phyloP scores from a whole-genome alignment of 495 filamentous ascomycete genomes.

The Antarctomyces pellizariae region DNA sequence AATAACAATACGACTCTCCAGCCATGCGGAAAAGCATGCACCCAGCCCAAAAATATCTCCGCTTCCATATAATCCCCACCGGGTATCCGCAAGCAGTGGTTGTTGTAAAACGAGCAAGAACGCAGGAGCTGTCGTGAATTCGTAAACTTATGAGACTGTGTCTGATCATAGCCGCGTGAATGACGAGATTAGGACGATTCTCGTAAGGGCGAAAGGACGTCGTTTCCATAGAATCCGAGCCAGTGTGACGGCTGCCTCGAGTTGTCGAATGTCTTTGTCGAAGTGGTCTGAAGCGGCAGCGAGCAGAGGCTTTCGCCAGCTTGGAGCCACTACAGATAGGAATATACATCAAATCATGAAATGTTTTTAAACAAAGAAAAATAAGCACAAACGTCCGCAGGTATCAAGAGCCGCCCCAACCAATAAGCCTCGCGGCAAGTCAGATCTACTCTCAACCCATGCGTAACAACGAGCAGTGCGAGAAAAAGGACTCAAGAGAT shows the following conservation, averaged over 20 bases:
- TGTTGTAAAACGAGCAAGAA: not conserved
- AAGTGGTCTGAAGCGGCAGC: too few species aligned
- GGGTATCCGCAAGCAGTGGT: too few species aligned
- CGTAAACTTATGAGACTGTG: constrained; percentile 11
- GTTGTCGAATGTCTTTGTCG: constrained; percentile 11
- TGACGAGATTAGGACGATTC: constrained; percentile 18
- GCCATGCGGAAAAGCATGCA: too few species aligned
- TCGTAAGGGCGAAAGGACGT: constrained; percentile 15
- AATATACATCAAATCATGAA: too few species aligned
- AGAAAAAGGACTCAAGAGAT: constrained; percentile 17
- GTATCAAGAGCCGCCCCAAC: constrained; percentile 22
- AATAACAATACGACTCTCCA: too few species aligned
- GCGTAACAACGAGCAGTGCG: constrained; percentile 15
- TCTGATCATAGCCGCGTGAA: constrained; percentile 13
- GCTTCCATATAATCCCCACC: too few species aligned
- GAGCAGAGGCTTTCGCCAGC: too few species aligned
- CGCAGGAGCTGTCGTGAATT: constrained; percentile 8
- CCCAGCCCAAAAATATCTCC: too few species aligned
- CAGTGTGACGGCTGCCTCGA: constrained; percentile 12
- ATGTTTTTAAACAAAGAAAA: constrained; percentile 11
- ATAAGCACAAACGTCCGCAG: constrained; percentile 18
- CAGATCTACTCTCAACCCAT: constrained; percentile 26
- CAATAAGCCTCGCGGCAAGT: constrained; percentile 33
- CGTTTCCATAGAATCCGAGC: constrained; percentile 14
- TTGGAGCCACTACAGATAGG: too few species aligned